Conservation (phyloP, 2,329 filamentous ascomycete species). For the Bertia moriformis region DNA sequence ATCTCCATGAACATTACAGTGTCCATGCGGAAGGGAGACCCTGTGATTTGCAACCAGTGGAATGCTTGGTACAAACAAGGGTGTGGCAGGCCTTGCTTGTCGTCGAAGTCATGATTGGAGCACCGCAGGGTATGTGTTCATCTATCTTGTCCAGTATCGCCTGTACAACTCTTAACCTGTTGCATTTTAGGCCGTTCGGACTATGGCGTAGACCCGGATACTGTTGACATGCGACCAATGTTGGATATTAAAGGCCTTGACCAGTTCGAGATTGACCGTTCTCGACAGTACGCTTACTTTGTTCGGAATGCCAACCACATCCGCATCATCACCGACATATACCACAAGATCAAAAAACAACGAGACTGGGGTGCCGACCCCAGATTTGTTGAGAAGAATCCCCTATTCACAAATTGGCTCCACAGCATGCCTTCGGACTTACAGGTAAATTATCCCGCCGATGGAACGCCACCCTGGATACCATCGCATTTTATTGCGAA, state of each 20-base stretch:
- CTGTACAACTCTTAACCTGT: too few species aligned
- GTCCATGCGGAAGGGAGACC: conserved; percentile 58
- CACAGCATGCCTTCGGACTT: conserved; percentile 66
- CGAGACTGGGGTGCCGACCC: conserved; percentile 76
- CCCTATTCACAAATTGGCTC: conserved; percentile 63
- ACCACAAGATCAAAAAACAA: conserved; percentile 58
- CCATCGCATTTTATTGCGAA: conserved; percentile 80
- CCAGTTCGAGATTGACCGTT: conserved; percentile 67
- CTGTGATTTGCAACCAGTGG: conserved; percentile 55
- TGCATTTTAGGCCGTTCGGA: conserved; percentile 58
- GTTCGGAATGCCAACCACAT: conserved; percentile 59
- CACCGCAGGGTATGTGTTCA: conserved; percentile 60
- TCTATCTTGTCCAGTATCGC: background rate
- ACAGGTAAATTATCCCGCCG: conserved; percentile 60
- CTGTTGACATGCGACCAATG: conserved; percentile 53
- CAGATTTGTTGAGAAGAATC: conserved; percentile 65
- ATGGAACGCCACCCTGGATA: conserved; percentile 71
- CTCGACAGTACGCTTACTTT: conserved; percentile 64
- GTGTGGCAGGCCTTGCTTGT: conserved; percentile 82
- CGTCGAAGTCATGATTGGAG: conserved; percentile 83
- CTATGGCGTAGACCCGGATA: conserved; percentile 63
- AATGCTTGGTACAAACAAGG: conserved; percentile 72
- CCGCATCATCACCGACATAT: conserved; percentile 51
- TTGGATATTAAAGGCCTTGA: conserved; percentile 60
- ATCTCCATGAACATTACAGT: conserved; percentile 73